Base-by-base conservation (phyloP, 371 early-diverging fungal species). In the Mortierella sp. region DNA sequence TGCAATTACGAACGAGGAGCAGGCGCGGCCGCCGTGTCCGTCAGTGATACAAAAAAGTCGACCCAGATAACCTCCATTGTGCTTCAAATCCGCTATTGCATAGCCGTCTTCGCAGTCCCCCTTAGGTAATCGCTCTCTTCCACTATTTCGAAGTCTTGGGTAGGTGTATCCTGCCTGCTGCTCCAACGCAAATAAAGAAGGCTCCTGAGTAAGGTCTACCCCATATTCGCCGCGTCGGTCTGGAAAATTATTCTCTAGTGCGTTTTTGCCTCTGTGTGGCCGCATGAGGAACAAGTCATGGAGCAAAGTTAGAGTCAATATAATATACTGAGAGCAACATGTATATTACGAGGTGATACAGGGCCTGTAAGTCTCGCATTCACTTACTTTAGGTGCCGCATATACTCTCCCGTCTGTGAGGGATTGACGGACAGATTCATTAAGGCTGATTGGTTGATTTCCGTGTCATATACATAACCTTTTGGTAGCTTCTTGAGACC, bases 131-230 rank as follows among this genome's bases (percentile, higher is more conserved):
- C 89, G 88, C 60, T 89, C 86, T 20, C 87, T 85, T n/a, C 88
- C 87, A 40, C 86, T 86, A 9, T 87, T 88, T 47, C 92, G 84
- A 64, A 90, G 89, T 35, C 91, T 86, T 22, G 91, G 90, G 59
- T 92, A 92, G 24, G 90, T 87, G 70, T 92, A 92, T 51, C 92
- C 92, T 40, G 87, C 87, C 63, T 92, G 90, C 62, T 92, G 92
- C 54, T 87, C 90, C 62, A 90, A 78, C 45, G 90, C 89, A 73
- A 92, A 92, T 66, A 76, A 67, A 11, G 73, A 68, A 4, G 85
- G 85, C 11, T 79, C 73, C 49, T 73, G 64, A 24, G 57, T 55
- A 54, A 74, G 57, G 52, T 84, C 75, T 14, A 84, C 72, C 8
- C 68, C 76, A 47, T 72, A 85, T 6, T 84, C 72, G 37, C 70